phyloP scores from a whole-genome alignment of 2,329 filamentous ascomycete genomes.

The Claviceps maximensis region DNA sequence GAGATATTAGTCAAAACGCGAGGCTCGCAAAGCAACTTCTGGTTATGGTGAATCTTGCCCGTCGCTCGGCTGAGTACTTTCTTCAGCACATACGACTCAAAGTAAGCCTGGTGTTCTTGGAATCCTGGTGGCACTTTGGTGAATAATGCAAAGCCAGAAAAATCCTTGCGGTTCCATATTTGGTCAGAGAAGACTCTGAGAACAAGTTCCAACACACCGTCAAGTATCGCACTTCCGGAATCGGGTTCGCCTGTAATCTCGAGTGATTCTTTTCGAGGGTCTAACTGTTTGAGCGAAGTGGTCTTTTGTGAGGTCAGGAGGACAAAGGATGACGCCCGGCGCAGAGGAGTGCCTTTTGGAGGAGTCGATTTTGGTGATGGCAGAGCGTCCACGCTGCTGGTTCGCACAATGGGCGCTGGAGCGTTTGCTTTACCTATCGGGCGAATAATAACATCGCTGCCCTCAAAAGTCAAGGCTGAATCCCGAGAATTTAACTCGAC shows the following conservation, averaged over 20 bases:
- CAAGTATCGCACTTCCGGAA: constrained; percentile 57
- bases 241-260: constrained; percentile 22
- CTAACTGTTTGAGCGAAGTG: constrained; percentile 38
- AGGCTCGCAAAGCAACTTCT: constrained; percentile 64
- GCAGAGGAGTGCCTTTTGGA: constrained; percentile 48
- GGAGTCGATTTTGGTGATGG: constrained; percentile 32
- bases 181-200: constrained; percentile 76
- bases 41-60: constrained; percentile 56
- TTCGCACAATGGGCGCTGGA: constrained; percentile 59
- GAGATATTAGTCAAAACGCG: constrained; percentile 77
- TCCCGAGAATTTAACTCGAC: constrained; percentile 78
- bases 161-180: constrained; percentile 75
- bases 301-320: constrained; percentile 62
- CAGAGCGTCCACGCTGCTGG: constrained; percentile 43
- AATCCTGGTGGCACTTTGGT: constrained; percentile 84
- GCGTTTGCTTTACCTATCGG: constrained; percentile 48
- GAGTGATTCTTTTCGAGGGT: constrained; percentile 10
- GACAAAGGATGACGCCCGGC: constrained; percentile 81
- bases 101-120: constrained; percentile 87
- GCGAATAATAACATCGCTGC: constrained; percentile 70
- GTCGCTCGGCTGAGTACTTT: constrained; percentile 60
- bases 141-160: constrained; percentile 73
- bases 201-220: constrained; percentile 65
- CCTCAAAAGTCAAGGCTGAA: constrained; percentile 71
- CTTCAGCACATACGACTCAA: constrained; percentile 77